These are phyloP conservation scores for Craspedostauros australis DNA, from an alignment of 108 stramenopile species.

Conservation along the genomic window DNA sequence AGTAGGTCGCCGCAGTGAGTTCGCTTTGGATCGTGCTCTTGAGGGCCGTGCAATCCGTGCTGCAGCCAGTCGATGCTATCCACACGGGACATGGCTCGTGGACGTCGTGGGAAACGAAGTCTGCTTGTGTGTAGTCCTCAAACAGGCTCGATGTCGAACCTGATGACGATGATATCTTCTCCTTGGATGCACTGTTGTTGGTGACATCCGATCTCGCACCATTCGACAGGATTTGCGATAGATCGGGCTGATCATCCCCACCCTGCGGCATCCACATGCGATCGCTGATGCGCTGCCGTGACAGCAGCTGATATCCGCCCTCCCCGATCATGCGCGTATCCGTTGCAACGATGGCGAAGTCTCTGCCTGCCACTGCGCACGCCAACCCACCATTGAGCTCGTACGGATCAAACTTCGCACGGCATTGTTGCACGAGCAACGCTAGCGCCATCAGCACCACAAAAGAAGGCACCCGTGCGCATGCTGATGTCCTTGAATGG, in stretches of 20 bases:
- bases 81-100: conserved; percentile 26
- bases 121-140: not conserved
- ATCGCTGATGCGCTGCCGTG: conserved; percentile 50
- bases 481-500: no score
- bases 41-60: conserved; percentile 69
- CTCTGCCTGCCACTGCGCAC: conserved; percentile 66
- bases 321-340: conserved; percentile 68
- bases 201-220: not conserved
- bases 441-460: no score
- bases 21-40: conserved; percentile 53
- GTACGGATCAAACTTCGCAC: conserved; percentile 67
- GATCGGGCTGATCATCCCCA: no score
- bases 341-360: conserved; percentile 59
- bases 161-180: not conserved
- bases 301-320: conserved; percentile 62
- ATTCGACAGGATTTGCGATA: not conserved
- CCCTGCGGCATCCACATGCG: conserved; percentile 49
- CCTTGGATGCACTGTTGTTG: not conserved
- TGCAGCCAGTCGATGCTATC: conserved; percentile 72
- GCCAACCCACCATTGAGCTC: conserved; percentile 74
- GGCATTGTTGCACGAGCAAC: not conserved
- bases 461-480: no score
- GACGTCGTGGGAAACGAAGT: conserved; percentile 16
- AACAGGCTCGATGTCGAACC: not conserved
- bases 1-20: conserved; percentile 32